Evolutionary conservation across 805 yeast genomes (phyloP), one percentile per base, ranked within the genome.

Genomic region (Barnettozyma botsteinii): DNA sequence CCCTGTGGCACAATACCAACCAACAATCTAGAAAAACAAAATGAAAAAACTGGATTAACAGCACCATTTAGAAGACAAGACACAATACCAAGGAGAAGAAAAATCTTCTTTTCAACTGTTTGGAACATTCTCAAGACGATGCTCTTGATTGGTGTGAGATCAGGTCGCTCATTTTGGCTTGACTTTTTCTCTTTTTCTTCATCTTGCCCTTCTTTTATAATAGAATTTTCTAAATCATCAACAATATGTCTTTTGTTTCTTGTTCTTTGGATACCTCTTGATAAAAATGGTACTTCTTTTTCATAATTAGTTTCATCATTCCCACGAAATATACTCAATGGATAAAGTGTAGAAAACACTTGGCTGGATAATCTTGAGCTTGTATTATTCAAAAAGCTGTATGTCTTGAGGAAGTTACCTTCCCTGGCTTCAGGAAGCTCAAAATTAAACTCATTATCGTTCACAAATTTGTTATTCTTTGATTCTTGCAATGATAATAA

Each of bases 21-120:
- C 7, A 91, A 61, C 8, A 91, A 61, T 43, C 78, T 77, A 1
- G 97, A 76, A 46, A 89, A 77, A 21, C 83, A 73, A 55, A 62
- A 88, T 0, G 96, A 84, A 47, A 93, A 87, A 0, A 85, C 61
- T 0, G 98, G 97, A 43, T 77, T 80, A 1, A 75, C 59, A 1
- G 71, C 72, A 10, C 95, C 89, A 43, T 80, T 77, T 1, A 73
- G 34, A 0, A 79, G 46, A 0, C 88, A 67, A 5, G 72, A 48
- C 0, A 71, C 0, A 1, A 84, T 40, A 0, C 96, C 97, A 1
- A 72, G 1, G 1, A 57, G 11, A 1, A 77, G 50, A 4, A 60
- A 43, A 4, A 32, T 19, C 33, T 56, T 64, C 9, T 47, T 48
- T 15, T 49, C 51, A 3, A 54, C 57, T 1, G 56, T 56, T 7